Evolutionary conservation across 108 stramenopile species (phyloP).

Genomic region (Cylindrotheca closterium): DNA sequence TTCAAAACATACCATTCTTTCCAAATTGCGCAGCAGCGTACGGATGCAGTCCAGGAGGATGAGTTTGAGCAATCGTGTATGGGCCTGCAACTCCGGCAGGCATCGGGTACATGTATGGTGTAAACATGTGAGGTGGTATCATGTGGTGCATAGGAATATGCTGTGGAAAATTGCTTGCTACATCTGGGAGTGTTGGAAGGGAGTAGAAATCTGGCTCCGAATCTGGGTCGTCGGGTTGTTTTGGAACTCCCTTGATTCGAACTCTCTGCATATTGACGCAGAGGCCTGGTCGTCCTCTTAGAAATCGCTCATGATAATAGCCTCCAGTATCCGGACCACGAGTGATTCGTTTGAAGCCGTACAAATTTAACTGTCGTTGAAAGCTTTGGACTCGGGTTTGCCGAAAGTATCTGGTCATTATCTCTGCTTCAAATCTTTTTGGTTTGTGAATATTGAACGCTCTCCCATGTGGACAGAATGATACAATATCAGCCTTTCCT

Average conservation of each 20-base stretch:
- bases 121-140: no score
- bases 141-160: no score
- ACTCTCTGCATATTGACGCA: conserved; percentile 44
- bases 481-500: conserved; percentile 49
- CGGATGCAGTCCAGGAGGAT: no score
- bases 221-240: conserved; percentile 29
- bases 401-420: conserved; percentile 84
- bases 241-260: conserved; percentile 35
- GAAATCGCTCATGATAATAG: conserved; percentile 77
- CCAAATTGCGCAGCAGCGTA: no score
- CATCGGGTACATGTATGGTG: no score
- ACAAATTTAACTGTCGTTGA: conserved; percentile 87
- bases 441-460: conserved; percentile 70
- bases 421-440: conserved; percentile 45
- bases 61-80: no score
- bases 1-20: no score
- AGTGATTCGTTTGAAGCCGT: conserved; percentile 62
- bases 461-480: conserved; percentile 61
- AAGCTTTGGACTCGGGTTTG: conserved; percentile 79
- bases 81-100: no score
- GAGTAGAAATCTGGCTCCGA: conserved; percentile 27
- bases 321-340: conserved; percentile 58
- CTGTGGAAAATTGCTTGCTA: no score
- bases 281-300: conserved; percentile 44
- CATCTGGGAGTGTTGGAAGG: no score